Conservation (phyloP, 257 asterid species). For the Solanum clarkiae region DNA sequence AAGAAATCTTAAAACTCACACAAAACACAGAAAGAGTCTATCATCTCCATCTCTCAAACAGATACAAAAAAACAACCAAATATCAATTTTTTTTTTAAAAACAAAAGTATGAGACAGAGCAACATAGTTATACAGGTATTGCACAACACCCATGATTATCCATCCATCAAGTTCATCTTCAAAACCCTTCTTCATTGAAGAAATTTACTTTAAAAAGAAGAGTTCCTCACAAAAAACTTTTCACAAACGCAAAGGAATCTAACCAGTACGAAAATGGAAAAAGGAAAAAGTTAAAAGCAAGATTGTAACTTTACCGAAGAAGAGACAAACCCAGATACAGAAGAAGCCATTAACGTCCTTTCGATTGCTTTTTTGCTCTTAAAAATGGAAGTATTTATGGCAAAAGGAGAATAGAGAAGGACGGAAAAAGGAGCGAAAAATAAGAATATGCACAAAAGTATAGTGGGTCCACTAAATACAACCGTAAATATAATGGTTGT, state of each 20-base stretch:
- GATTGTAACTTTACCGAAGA: not conserved
- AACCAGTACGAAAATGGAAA: accelerated
- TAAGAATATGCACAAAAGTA: not conserved
- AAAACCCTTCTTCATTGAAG: not conserved
- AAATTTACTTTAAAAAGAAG: not conserved
- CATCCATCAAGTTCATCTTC: not conserved
- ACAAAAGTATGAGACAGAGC: too few species aligned
- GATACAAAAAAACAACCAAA: too few species aligned
- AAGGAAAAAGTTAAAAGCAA: not conserved
- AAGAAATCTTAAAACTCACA: not conserved
- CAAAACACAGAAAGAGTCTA: too few species aligned
- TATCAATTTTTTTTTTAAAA: too few species aligned
- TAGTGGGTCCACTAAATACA: not conserved
- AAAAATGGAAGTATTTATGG: not conserved
- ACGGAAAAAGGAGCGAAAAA: not conserved
- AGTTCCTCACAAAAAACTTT: not conserved
- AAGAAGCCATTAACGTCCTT: not conserved
- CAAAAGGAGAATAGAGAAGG: not conserved
- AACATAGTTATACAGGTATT: not conserved
- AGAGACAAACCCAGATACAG: not conserved
- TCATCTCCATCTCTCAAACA: too few species aligned
- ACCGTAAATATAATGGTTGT: too few species aligned
- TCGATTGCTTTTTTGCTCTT: not conserved
- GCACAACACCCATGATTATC: not conserved
- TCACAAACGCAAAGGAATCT: not conserved